Evolutionary conservation across 2,329 filamentous ascomycete genomes (phyloP).

Genomic region (Xylaria sp.): DNA sequence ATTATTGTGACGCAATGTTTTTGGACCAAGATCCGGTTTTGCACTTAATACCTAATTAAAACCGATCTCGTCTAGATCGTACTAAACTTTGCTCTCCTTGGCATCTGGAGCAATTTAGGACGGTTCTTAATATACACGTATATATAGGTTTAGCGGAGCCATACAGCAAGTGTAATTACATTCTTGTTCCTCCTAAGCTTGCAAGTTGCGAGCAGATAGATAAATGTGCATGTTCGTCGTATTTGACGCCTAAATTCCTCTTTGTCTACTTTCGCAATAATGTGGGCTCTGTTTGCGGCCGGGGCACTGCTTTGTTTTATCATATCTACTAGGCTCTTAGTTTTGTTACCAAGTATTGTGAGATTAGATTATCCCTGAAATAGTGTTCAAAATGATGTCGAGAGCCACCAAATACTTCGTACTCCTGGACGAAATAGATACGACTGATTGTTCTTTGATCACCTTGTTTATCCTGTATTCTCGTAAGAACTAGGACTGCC

Average conservation of each 20-base stretch:
- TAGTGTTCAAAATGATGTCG: neutral
- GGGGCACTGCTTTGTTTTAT: constrained; percentile 7
- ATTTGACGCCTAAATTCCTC: neutral
- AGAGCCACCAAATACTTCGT: neutral
- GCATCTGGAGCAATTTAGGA: too few relatives aligned
- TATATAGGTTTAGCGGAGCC: too few relatives aligned
- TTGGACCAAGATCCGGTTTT: too few relatives aligned
- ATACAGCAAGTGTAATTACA: too few relatives aligned
- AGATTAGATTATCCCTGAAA: neutral
- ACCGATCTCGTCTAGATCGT: too few relatives aligned
- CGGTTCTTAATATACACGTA: too few relatives aligned
- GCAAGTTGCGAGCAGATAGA: too few relatives aligned
- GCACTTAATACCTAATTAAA: too few relatives aligned
- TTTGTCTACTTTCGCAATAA: constrained; percentile 16
- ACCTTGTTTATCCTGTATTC: neutral
- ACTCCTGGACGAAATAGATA: neutral
- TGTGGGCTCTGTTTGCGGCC: constrained; percentile 24
- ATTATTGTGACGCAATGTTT: too few relatives aligned
- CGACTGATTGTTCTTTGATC: neutral
- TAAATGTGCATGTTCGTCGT: too few relatives aligned
- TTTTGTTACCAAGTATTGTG: neutral
- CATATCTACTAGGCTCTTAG: neutral
- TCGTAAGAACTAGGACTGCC: neutral
- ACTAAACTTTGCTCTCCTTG: too few relatives aligned
- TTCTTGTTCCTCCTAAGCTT: too few relatives aligned